Evolutionary conservation across 768 basidiomycete species (phyloP), one percentile per base, ranked within the genome.

Genomic region (Mycena venus): DNA sequence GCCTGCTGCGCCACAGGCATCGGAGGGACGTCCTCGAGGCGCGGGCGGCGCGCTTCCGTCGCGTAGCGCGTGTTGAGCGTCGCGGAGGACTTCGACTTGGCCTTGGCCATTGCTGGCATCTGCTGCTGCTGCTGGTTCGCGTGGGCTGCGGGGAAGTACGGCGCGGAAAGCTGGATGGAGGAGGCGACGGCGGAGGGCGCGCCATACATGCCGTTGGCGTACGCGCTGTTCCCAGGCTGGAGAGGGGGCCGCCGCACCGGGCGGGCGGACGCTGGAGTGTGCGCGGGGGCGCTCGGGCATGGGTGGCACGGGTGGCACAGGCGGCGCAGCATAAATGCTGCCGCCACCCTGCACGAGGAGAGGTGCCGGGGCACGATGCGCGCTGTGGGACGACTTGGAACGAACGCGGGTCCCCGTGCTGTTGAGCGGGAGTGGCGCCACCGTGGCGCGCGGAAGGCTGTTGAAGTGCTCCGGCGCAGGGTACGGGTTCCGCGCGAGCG

Each of bases 401-500:
- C 71, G 71, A 1, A 40, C 31, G 42, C 72, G 67, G n/a, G n/a
- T n/a, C n/a, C n/a, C n/a, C n/a, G n/a, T n/a, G n/a, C n/a, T n/a
- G n/a, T 17, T 3, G 47, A 38, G 17, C 17, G 19, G 12, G 65
- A 17, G 14, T 25, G 14, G 40, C 1, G 27, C 12, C 21, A 47
- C 34, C 2, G 21, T 25, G 5, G 62, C 34, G 4, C 44, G 27
- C 2, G 42, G 55, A 29, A 70, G 62, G 11, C 27, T 44, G 38
- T 32, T 25, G 60, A 68, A 32, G 38, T 62, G 63, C 34, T 68
- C 72, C 2, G 51, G 9, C 0, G 42, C 36, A 11, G 73, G 73
- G 68, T 60, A 66, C 15, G 73, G 73, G 58, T 74, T 70, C 9
- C n/a, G 73, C 6, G 73, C 73, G n/a, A 70, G 58, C 8, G 73